These are phyloP conservation scores for Davidsoniella virescens DNA, from an alignment of 2,329 filamentous ascomycete species.

Conservation along the genomic window DNA sequence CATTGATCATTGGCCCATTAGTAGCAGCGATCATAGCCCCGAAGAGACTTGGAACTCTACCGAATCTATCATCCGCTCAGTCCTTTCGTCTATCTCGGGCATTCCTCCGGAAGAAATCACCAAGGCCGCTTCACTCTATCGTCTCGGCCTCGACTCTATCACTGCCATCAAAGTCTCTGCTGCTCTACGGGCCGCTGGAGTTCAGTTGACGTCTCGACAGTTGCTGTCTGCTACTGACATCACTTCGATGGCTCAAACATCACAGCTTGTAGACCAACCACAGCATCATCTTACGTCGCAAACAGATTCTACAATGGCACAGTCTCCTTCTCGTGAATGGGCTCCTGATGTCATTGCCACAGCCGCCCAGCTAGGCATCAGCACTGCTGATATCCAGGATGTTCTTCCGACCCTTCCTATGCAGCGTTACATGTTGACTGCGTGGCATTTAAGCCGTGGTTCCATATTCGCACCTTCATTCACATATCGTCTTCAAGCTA, in stretches of 20 bases:
- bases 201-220: slow-evolving; percentile 52
- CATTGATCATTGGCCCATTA: background rate
- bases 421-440: slow-evolving; percentile 64
- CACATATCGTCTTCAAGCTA: slow-evolving; percentile 31
- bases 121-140: slow-evolving; percentile 52
- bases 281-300: background rate
- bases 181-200: slow-evolving; percentile 45
- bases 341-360: background rate
- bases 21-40: background rate
- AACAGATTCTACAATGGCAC: background rate
- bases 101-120: slow-evolving; percentile 41
- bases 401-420: slow-evolving; percentile 58
- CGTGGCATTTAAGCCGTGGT: slow-evolving; percentile 54
- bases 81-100: slow-evolving; percentile 43
- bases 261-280: background rate
- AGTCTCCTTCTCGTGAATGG: background rate
- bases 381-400: slow-evolving; percentile 30
- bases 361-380: slow-evolving; percentile 18
- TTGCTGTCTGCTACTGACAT: slow-evolving; percentile 54
- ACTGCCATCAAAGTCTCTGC: slow-evolving; percentile 71
- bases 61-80: slow-evolving; percentile 27
- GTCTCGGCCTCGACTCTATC: slow-evolving; percentile 82
- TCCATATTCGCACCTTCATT: slow-evolving; percentile 61
- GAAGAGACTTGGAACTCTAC: slow-evolving; percentile 20
- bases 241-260: slow-evolving; percentile 21